These are phyloP conservation scores for Sordariomycetes sp. DNA, from an alignment of 2,329 filamentous ascomycete genomes.

Conservation along the genomic window DNA sequence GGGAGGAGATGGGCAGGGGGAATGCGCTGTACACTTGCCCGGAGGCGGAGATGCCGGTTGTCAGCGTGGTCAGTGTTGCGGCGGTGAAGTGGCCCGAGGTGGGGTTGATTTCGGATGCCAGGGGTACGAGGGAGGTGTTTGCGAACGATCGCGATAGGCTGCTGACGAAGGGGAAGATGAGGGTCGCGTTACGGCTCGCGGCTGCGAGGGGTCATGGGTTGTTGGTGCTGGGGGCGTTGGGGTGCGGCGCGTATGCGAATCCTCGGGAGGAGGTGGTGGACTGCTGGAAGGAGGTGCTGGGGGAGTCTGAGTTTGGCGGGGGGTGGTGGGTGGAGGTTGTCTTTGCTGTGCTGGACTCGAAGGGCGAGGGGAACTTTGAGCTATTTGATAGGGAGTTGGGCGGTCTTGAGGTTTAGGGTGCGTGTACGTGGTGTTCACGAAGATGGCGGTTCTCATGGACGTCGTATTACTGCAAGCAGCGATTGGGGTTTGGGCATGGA, in stretches of 20 bases:
- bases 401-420: constrained; percentile 11
- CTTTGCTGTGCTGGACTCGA: constrained; percentile 46
- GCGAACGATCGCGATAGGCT: constrained; percentile 27
- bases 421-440: background rate
- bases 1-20: constrained; percentile 29
- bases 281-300: constrained; percentile 48
- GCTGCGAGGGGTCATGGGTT: constrained; percentile 39
- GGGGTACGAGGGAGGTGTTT: constrained; percentile 18
- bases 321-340: constrained; percentile 51
- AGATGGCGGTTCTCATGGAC: no score
- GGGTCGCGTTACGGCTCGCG: constrained; percentile 44
- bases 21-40: constrained; percentile 26
- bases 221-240: constrained; percentile 54
- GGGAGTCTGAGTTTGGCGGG: constrained; percentile 45
- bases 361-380: constrained; percentile 33
- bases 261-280: constrained; percentile 46
- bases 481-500: no score
- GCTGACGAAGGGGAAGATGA: constrained; percentile 49
- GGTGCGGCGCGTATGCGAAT: constrained; percentile 55
- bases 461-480: no score
- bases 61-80: constrained; percentile 48
- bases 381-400: constrained; percentile 31
- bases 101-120: background rate
- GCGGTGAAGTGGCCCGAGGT: constrained; percentile 29
- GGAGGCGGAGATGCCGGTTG: constrained; percentile 27